phyloP scores from a whole-genome alignment of 148 eudicot species.

The Rhododendron henanense region DNA sequence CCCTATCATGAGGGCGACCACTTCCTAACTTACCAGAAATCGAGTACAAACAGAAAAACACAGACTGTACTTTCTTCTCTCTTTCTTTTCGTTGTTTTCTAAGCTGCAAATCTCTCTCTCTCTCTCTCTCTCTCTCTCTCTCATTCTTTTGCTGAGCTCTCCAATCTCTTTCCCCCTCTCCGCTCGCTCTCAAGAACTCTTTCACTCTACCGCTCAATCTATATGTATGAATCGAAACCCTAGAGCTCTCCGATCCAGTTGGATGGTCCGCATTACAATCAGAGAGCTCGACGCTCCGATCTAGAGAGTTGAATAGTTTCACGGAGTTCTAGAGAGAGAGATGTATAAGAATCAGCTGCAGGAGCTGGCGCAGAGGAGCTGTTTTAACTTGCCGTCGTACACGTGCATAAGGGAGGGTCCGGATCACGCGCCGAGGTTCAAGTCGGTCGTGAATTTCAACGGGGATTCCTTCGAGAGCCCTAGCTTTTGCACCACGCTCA shows the following conservation, averaged over 20 bases:
- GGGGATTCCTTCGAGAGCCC: constrained; percentile 56
- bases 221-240: neutral
- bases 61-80: constrained; percentile 9
- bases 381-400: constrained; percentile 56
- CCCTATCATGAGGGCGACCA: constrained; percentile 4
- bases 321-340: constrained; percentile 4
- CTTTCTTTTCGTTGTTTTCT: constrained; percentile 20
- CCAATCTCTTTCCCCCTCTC: neutral
- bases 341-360: constrained; percentile 69
- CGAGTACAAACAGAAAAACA: constrained; percentile 1
- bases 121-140: neutral
- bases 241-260: constrained; percentile 7
- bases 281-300: constrained; percentile 13
- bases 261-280: constrained; percentile 21
- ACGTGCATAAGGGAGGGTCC: constrained; percentile 49
- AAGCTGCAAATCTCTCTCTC: constrained; percentile 5
- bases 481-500: constrained; percentile 45
- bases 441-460: constrained; percentile 47
- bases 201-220: neutral
- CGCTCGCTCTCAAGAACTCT: constrained; percentile 6
- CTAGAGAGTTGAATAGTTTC: constrained; percentile 4
- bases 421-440: constrained; percentile 62
- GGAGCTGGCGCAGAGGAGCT: constrained; percentile 62
- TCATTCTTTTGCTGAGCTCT: constrained; percentile 15
- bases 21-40: neutral